Evolutionary conservation across 164 flowering plant species (phyloP).

Genomic region (Magnolia kwangsiensis): DNA sequence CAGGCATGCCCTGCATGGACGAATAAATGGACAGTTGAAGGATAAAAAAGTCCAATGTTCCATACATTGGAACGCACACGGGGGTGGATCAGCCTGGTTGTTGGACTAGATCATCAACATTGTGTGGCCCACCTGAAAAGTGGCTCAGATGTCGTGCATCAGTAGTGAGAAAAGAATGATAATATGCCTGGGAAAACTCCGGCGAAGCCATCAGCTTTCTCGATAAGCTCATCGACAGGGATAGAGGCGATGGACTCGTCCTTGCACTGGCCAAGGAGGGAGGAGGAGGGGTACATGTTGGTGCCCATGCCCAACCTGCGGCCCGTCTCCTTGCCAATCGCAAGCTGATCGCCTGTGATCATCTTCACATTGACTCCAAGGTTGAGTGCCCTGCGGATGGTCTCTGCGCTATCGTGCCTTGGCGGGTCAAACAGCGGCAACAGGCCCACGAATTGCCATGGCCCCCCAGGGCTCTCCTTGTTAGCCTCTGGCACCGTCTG

Average conservation of each 20-base stretch:
- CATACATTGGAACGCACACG: no score
- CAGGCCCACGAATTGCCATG: slow-evolving; percentile 90
- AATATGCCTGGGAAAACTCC: slow-evolving; percentile 88
- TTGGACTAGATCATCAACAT: no score
- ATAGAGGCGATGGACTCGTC: slow-evolving; percentile 63
- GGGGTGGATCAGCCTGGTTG: no score
- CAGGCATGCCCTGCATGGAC: no score
- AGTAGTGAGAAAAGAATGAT: no score
- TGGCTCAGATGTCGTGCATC: not conserved
- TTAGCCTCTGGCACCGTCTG: slow-evolving; percentile 64
- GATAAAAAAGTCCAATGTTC: no score
- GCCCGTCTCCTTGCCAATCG: slow-evolving; percentile 90
- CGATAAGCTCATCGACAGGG: slow-evolving; percentile 80
- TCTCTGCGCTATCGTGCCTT: slow-evolving; percentile 91
- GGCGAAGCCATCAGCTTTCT: slow-evolving; percentile 90
- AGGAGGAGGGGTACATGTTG: slow-evolving; percentile 91
- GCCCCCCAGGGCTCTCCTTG: slow-evolving; percentile 72
- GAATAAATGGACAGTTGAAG: no score
- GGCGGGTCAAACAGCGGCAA: slow-evolving; percentile 93
- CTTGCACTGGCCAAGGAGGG: slow-evolving; percentile 67
- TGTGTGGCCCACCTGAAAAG: no score
- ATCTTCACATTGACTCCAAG: slow-evolving; percentile 93
- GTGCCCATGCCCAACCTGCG: slow-evolving; percentile 97
- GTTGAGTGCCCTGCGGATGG: slow-evolving; percentile 76
- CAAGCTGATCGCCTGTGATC: slow-evolving; percentile 95